A percentile compares a stretch with the other conserved stretches of the same genome.
These are phyloP conservation scores for Zoysia matrella DNA, from an alignment of 202 grass and related monocot genomes.

Conservation along the genomic window DNA sequence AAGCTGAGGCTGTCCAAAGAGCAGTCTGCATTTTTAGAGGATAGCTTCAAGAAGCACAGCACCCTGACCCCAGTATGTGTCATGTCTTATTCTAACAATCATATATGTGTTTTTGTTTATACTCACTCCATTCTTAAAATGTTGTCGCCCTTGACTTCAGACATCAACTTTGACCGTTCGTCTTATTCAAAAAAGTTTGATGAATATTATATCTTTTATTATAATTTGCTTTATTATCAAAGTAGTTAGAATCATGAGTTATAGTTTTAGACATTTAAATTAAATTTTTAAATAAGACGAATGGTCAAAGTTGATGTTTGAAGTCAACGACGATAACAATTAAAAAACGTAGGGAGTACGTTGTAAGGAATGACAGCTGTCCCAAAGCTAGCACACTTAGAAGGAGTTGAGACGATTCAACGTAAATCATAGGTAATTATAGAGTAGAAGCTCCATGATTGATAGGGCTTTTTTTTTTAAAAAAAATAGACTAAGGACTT, in stretches of 20 bases:
- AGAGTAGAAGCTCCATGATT: background rate
- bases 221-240: too few relatives aligned
- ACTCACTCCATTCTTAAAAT: background rate
- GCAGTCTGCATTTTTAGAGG: slow-evolving; percentile 70
- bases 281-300: too few relatives aligned
- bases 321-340: too few relatives aligned
- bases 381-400: slow-evolving; percentile 5
- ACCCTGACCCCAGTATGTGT: slow-evolving; percentile 59
- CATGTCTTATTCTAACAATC: slow-evolving; percentile 3
- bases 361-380: background rate
- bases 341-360: background rate
- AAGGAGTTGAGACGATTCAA: background rate
- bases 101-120: background rate
- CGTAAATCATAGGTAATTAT: slow-evolving; percentile 2
- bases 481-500: background rate
- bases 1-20: slow-evolving; percentile 69
- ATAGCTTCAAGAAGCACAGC: slow-evolving; percentile 73
- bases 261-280: too few relatives aligned
- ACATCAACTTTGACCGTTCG: too few relatives aligned
- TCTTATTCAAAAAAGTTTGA: too few relatives aligned
- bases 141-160: too few relatives aligned
- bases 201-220: too few relatives aligned
- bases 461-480: background rate
- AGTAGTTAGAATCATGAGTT: too few relatives aligned
- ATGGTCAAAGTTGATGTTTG: too few relatives aligned